These are phyloP conservation scores for Aegilops sharonensis DNA, from an alignment of 176 grass and related monocot genomes.

Conservation along the genomic window DNA sequence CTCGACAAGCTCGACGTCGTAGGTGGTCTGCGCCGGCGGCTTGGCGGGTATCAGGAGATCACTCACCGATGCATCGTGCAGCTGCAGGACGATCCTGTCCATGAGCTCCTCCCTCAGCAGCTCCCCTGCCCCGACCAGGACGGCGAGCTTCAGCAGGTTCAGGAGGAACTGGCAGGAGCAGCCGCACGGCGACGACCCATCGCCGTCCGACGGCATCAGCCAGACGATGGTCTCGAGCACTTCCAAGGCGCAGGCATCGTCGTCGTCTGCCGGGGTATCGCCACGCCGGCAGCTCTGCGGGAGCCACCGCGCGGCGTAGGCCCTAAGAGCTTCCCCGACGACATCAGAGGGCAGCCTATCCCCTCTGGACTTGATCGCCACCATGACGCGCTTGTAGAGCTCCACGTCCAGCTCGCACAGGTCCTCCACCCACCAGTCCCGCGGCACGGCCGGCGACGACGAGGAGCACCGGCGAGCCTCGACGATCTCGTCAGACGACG, in stretches of 20 bases:
- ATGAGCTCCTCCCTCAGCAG: constrained; percentile 66
- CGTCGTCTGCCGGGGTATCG: constrained; percentile 31
- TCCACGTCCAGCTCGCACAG: constrained; percentile 79
- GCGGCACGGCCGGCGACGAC: constrained; percentile 26
- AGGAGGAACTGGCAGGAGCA: constrained; percentile 76
- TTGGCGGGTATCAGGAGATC: constrained; percentile 79
- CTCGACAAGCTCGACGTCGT: constrained; percentile 52
- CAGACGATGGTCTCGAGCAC: constrained; percentile 71
- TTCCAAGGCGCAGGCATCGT: constrained; percentile 34
- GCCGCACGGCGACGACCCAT: constrained; percentile 34
- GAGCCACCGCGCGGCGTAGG: constrained; percentile 74
- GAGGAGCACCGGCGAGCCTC: constrained; percentile 48
- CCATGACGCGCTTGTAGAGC: constrained; percentile 77
- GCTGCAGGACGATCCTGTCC: constrained; percentile 57
- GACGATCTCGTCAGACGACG: constrained; percentile 59
- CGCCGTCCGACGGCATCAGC: constrained; percentile 75
- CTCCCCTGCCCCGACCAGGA: constrained; percentile 59
- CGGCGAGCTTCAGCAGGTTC: constrained; percentile 57
- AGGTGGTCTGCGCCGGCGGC: constrained; percentile 41
- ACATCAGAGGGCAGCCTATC: constrained; percentile 55
- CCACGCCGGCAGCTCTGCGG: constrained; percentile 46
- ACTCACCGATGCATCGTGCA: constrained; percentile 59
- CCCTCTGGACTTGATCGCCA: constrained; percentile 69
- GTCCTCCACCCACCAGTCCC: constrained; percentile 95
- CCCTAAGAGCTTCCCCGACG: constrained; percentile 64